Conservation (phyloP, 2,329 filamentous ascomycete species). For the Alternaria infectoria region DNA sequence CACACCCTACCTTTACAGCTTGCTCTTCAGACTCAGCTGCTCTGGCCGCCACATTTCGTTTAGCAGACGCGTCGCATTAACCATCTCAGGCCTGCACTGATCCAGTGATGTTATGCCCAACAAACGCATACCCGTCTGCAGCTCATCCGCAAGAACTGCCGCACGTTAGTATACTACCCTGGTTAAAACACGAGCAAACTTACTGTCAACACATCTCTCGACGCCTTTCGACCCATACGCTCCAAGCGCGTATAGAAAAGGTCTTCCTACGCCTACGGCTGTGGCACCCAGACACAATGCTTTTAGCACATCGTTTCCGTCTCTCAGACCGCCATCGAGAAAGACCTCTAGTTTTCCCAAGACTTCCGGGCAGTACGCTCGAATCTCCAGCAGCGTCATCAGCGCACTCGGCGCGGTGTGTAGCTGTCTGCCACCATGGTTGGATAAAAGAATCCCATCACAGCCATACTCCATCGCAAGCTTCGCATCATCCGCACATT, state of each 20-base stretch:
- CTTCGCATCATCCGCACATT: constrained; percentile 54
- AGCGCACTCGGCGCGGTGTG: constrained; percentile 51
- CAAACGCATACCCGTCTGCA: constrained; percentile 70
- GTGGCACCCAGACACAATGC: constrained; percentile 49
- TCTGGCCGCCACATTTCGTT: constrained; percentile 47
- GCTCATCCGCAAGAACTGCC: constrained; percentile 60
- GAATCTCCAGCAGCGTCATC: constrained; percentile 48
- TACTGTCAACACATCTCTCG: constrained; percentile 46
- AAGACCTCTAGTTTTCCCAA: constrained; percentile 47
- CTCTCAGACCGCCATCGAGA: constrained; percentile 47
- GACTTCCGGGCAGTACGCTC: constrained; percentile 45
- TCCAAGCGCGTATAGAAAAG: constrained; percentile 48
- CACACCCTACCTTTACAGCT: constrained; percentile 21
- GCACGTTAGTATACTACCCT: constrained; percentile 9
- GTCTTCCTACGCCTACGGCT: constrained; percentile 47
- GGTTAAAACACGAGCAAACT: constrained; percentile 15
- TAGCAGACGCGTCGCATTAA: constrained; percentile 55
- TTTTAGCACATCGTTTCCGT: constrained; percentile 49
- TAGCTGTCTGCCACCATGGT: constrained; percentile 62
- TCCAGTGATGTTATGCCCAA: constrained; percentile 68
- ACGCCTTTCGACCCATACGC: constrained; percentile 48
- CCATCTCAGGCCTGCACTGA: constrained; percentile 65
- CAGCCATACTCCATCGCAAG: constrained; percentile 53
- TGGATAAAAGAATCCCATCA: constrained; percentile 58
- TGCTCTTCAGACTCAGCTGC: constrained; percentile 26